Base-by-base conservation (phyloP, 768 basidiomycete genomes). In the Suillus brevipes region DNA sequence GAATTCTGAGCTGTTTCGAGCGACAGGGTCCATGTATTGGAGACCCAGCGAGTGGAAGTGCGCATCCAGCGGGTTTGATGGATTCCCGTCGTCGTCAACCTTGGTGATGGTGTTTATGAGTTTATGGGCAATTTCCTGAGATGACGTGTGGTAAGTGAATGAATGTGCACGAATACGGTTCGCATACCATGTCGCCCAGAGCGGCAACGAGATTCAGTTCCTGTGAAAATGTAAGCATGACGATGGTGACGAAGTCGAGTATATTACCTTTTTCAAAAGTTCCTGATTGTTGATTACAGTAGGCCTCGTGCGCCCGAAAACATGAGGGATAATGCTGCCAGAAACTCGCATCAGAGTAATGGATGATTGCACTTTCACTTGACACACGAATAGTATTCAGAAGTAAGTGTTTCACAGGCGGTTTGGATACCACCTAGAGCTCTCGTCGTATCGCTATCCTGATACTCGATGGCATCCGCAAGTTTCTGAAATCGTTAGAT, bases 121-220 rank as follows among this genome's bases (percentile, higher is more conserved):
- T 71, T 87, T 84, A 38, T 82, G 80, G 18, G 87, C 84, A 63
- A 89, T 77, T 79, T 87, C 85, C 84, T 86, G 23, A 5, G 3
- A n/a, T 36, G 64, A 23, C 43, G 31, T 20, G 40, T 10, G 28
- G 18, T 56, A 4, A 50, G 57, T 1, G 12, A 6, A 65, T 9
- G 31, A 23, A 63, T 40, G 53, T 2, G 25, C 60, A 25, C 13
- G 9, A 47, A 28, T 43, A 12, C 13, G 31, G n/a, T 4, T n/a
- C 18, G 61, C 66, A 34, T 66, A 83, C 85, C 87, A 89, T 88
- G 70, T 89, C 86, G 3, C 86, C 85, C 28, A 89, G 81, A 23
- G 86, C 85, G 66, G 87, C 87, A 18, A 88, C 85, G 25, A 87
- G 81, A n/a, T 86, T 84, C 49, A 87, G 80, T 77, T 87, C 86